phyloP scores from a whole-genome alignment of 163 green algal genomes.

The Scenedesmus sp. region DNA sequence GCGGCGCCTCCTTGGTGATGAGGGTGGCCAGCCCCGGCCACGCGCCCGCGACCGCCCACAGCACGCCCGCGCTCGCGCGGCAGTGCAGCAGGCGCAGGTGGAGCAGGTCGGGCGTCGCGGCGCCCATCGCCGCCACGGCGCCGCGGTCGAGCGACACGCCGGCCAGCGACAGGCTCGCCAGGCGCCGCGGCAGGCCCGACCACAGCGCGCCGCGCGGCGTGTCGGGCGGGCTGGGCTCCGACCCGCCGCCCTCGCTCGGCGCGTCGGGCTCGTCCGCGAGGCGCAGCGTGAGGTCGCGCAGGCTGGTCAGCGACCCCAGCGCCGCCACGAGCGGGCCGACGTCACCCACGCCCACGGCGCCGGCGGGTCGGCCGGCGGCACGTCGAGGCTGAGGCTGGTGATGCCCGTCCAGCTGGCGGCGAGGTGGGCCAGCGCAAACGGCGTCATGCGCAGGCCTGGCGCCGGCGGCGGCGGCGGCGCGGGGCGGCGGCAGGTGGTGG shows the following conservation, averaged over 20 bases:
- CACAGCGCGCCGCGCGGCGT: neutral
- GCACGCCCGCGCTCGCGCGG: neutral
- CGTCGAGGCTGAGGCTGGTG: constrained; percentile 3
- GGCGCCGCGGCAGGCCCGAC: constrained; percentile 6
- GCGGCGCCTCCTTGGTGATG: constrained; percentile 15
- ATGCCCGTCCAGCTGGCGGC: constrained; percentile 3
- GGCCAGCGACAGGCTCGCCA: constrained; percentile 33
- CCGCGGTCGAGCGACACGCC: neutral
- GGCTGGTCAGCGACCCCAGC: neutral
- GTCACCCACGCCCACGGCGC: neutral
- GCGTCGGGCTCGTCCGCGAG: neutral
- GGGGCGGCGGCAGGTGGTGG: neutral
- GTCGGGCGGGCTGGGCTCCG: neutral
- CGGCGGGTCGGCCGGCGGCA: constrained; percentile 4
- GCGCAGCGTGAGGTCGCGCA: constrained; percentile 6
- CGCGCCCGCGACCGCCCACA: constrained; percentile 8
- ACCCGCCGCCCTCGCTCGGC: neutral
- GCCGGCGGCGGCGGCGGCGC: neutral
- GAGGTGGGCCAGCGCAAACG: constrained; percentile 31
- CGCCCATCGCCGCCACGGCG: neutral
- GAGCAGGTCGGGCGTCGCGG: neutral
- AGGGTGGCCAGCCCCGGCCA: constrained; percentile 11
- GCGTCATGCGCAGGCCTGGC: constrained; percentile 18
- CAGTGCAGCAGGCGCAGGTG: constrained; percentile 41
- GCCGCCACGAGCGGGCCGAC: neutral